Percentiles rank a stretch among this genome's conserved stretches.
phyloP scores from a whole-genome alignment of 2,329 filamentous ascomycete species.

The Fusarium begoniae region DNA sequence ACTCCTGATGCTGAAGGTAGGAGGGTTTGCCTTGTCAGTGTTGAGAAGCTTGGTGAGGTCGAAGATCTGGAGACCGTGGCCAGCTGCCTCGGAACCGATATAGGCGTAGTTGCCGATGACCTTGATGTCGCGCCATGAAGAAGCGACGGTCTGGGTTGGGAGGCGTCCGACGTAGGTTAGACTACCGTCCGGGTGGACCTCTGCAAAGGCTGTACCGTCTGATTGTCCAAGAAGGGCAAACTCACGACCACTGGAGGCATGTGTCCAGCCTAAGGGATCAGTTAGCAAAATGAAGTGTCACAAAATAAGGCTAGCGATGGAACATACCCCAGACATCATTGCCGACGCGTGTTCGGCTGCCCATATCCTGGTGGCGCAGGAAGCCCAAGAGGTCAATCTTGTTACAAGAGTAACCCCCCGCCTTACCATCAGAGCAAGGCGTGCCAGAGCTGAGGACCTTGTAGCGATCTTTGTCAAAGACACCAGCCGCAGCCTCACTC shows the following conservation, averaged over 20 bases:
- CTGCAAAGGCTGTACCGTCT: constrained; percentile 5
- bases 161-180: constrained; percentile 44
- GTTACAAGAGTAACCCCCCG: background rate
- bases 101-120: constrained; percentile 49
- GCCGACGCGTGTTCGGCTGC: background rate
- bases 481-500: background rate
- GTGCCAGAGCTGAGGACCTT: background rate
- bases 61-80: constrained; percentile 70
- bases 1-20: background rate
- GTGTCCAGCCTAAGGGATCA: background rate
- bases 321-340: constrained; percentile 12
- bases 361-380: constrained; percentile 8
- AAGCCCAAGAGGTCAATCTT: constrained; percentile 1
- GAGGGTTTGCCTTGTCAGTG: background rate
- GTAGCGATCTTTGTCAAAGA: constrained; percentile 16
- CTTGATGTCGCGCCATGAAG: constrained; percentile 53
- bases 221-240: constrained; percentile 7
- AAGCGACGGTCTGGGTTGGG: constrained; percentile 50
- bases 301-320: fast-evolving
- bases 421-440: background rate
- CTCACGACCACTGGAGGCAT: background rate
- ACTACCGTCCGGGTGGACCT: background rate
- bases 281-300: background rate
- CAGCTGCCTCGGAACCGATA: constrained; percentile 53
- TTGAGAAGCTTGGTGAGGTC: constrained; percentile 64